Evolutionary conservation across 306 rosid genomes (phyloP).

Genomic region (Pueraria montana): DNA sequence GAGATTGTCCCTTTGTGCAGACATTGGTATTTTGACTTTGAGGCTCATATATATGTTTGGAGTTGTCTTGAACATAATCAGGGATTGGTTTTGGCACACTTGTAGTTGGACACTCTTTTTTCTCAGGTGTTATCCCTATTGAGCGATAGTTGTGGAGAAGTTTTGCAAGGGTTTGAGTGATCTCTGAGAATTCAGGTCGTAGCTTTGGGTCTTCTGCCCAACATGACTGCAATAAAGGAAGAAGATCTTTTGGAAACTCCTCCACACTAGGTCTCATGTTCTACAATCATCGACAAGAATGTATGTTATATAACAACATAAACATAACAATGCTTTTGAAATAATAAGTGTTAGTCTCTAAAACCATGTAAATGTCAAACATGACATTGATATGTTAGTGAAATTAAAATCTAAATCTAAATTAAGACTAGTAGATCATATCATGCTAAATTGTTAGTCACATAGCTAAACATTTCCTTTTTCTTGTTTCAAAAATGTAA

Average conservation of each 20-base stretch:
- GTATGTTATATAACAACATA: background rate
- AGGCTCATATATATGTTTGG: background rate
- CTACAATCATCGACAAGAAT: constrained; percentile 43
- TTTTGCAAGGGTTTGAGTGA: constrained; percentile 46
- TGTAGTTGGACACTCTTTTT: background rate
- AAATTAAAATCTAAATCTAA: background rate
- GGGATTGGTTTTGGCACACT: background rate
- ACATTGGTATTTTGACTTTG: background rate
- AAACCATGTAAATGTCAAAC: background rate
- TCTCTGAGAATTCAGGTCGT: constrained; percentile 66
- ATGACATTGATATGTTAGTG: background rate
- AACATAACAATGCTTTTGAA: background rate
- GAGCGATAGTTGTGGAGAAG: constrained; percentile 33
- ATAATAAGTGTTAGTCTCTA: background rate
- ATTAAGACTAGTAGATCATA: background rate
- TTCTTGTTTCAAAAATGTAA: background rate
- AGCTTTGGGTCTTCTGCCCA: constrained; percentile 67
- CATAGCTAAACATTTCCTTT: background rate
- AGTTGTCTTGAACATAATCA: background rate
- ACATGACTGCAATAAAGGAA: constrained; percentile 67
- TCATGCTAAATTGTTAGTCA: background rate
- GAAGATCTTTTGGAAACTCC: constrained; percentile 53
- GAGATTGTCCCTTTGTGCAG: background rate
- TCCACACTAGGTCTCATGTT: constrained; percentile 62
- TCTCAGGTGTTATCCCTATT: constrained; percentile 6